Evolutionary conservation across 2,329 filamentous ascomycete species (phyloP), one percentile per base, ranked within the genome.

Genomic region (Colletotrichum costaricense): DNA sequence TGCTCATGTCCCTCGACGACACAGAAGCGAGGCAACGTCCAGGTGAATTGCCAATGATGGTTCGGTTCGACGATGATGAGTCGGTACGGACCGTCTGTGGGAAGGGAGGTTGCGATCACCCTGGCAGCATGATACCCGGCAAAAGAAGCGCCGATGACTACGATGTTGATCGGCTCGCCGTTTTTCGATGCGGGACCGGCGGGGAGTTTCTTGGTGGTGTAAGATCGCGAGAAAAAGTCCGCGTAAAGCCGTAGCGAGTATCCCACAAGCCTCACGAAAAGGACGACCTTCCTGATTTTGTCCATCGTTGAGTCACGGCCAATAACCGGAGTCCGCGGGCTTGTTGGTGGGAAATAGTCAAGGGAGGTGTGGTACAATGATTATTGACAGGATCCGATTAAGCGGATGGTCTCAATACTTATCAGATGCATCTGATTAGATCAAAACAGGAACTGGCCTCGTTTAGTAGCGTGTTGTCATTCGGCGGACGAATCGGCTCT

Each of bases 31-130:
- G 91, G 90, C 49, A 92, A 85, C 14, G 87, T 85, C 85, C 89
- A 92, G 0, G 88, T 88, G 76, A 89, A 91, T 75, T 92, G 87
- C 78, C 92, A 90, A 78, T 92, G 90, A 4, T 85, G 86, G 77
- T 90, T 89, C 58, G 87, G 88, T 78, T 93, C 90, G 33, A 92
- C 78, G 4, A 92, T 81, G 0, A 92, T 81, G 4, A 91, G 85
- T 4, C 84, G 84, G 78, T 87, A 90, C 9, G 78, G 80, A 42
- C 81, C 83, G 42, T 85, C 80, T 0, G 84, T 82, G 0, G 89
- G 86, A 0, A 92, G 79, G 5, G 84, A 81, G 26, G 83, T 80
- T n/a, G 86, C 82, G 5, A 92, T 84, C 11, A 84, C 80, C n/a
- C 83, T 82, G 0, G 86, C 86, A 6, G 85, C 83, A 57, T 87